Evolutionary conservation across 495 filamentous ascomycete genomes (phyloP), one percentile per base, ranked within the genome.

Genomic region (Xylaria sp.): DNA sequence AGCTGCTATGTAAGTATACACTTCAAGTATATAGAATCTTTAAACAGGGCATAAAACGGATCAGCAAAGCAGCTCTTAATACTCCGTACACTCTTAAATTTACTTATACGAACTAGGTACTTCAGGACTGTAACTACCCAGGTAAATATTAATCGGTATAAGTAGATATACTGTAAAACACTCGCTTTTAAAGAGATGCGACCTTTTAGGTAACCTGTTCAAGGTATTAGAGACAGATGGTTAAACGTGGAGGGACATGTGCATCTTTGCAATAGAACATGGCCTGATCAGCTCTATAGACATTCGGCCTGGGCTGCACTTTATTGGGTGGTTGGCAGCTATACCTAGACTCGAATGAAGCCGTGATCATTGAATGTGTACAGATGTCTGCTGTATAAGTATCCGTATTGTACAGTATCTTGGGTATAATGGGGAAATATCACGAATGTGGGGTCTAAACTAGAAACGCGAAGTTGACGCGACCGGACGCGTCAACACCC

Each of bases 401-500:
- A n/a, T n/a, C 24, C 52, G 7, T 55, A 11, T 55, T 24, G 24
- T 53, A 53, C 50, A 53, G 24, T 31, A 50, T 2, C 21, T 50
- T n/a, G n/a, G n/a, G n/a, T n/a, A n/a, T n/a, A n/a, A n/a, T n/a
- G n/a, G n/a, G n/a, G n/a, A n/a, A n/a, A n/a, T n/a, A n/a, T n/a
- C n/a, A n/a, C n/a, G n/a, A 8, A 19, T 5, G 31, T 58, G 53
- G 53, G 31, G 31, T 21, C 0, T 33, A 35, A 41, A 4, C n/a
- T 43, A 21, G 43, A 72, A 48, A 77, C 76, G 68, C 76, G 76
- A 77, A 66, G 69, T 35, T 70, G 62, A 76, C 76, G 72, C 76
- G 75, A 71, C 61, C 67, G 15, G 43, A 71, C 76, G 74, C 76
- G 76, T 77, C 37, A 50, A 68, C 15, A 69, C 19, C 12, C 50